These are phyloP conservation scores for Stygiomarasmius scandens DNA, from an alignment of 1,284 basidiomycete genomes.

Conservation along the genomic window DNA sequence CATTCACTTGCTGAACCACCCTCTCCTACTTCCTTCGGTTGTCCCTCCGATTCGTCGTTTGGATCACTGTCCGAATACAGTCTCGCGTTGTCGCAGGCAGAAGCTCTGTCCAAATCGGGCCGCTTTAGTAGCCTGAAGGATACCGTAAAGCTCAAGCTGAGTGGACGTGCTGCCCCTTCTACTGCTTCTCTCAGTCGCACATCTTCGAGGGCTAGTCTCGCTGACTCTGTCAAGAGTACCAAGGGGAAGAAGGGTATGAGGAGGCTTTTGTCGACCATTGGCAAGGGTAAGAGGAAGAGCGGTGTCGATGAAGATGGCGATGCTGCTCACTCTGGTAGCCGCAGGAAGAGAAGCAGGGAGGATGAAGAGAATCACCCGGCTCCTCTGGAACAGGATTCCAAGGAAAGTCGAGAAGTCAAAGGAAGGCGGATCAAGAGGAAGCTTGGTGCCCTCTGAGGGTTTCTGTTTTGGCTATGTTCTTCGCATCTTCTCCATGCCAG, in stretches of 20 bases:
- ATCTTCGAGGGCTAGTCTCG: constrained; percentile 4
- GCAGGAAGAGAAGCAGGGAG: constrained; percentile 8
- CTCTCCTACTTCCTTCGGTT: not conserved
- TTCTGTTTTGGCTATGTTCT: no score
- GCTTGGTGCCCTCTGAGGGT: not conserved
- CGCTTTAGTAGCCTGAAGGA: not conserved
- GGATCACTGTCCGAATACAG: not conserved
- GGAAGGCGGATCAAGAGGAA: constrained; percentile 11
- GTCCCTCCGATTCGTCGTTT: not conserved
- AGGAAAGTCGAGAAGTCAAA: constrained; percentile 2
- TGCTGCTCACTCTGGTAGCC: not conserved
- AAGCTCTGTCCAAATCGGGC: not conserved
- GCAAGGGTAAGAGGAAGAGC: not conserved
- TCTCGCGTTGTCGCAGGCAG: not conserved
- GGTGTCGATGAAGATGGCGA: not conserved
- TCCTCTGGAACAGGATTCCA: not conserved
- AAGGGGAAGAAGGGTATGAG: not conserved
- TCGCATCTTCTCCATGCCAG: no score
- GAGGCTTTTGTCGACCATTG: not conserved
- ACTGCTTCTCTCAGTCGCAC: not conserved
- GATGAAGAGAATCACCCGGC: constrained; percentile 8
- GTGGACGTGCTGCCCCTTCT: not conserved
- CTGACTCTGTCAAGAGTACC: not conserved
- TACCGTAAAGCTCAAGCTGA: constrained; percentile 1
- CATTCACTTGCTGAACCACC: not conserved